Evolutionary conservation across 306 rosid genomes (phyloP).

Genomic region (Cotoneaster glaucophyllus): DNA sequence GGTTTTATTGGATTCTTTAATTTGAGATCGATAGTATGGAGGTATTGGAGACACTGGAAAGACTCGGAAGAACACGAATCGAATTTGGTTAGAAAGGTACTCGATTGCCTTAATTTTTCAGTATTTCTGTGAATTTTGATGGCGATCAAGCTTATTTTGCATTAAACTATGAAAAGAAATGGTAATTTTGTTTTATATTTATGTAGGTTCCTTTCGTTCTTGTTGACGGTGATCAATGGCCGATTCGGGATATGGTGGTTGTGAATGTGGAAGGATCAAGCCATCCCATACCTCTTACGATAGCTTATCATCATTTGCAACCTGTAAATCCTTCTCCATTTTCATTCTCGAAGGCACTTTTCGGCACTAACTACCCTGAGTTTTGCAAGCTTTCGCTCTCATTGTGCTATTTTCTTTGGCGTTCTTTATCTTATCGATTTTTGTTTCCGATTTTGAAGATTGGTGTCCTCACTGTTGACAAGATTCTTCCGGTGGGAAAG

Average conservation of each 20-base stretch:
- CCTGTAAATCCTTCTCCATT: constrained; percentile 58
- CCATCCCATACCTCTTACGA: constrained; percentile 74
- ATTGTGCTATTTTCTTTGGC: not conserved
- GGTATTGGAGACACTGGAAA: constrained; percentile 38
- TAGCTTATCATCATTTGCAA: constrained; percentile 71
- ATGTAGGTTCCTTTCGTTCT: constrained; percentile 82
- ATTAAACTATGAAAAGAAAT: not conserved
- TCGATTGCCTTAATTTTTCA: constrained; percentile 1
- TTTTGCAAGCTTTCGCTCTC: not conserved
- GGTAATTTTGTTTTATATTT: not conserved
- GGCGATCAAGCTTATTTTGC: not conserved
- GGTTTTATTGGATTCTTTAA: constrained; percentile 86
- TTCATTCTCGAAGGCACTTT: constrained; percentile 71
- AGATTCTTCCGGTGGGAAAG: constrained; percentile 83
- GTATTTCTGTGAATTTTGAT: constrained; percentile 3
- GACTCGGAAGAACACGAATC: constrained; percentile 37
- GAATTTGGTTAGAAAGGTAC: constrained; percentile 57
- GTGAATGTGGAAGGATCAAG: constrained; percentile 66
- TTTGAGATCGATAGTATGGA: constrained; percentile 52
- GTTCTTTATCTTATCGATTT: not conserved
- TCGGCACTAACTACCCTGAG: constrained; percentile 75
- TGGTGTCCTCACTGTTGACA: constrained; percentile 79
- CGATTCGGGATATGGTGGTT: constrained; percentile 38
- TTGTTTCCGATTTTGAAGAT: constrained; percentile 38
- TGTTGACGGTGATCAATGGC: constrained; percentile 39